Base-by-base conservation (phyloP, 108 stramenopile species). In the Nitzschia inconspicua region DNA sequence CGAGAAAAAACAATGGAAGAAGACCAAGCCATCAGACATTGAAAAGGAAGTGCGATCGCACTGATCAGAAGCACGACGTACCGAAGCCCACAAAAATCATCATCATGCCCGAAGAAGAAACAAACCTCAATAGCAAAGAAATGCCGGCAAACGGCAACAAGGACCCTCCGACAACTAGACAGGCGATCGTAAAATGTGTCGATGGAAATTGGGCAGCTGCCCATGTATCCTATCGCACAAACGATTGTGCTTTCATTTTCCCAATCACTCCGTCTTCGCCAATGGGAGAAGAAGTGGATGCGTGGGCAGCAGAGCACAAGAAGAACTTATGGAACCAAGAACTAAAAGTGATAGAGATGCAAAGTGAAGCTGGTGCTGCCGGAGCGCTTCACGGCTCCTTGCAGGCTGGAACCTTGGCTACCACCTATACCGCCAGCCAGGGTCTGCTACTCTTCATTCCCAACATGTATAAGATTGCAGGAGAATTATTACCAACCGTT, bases 221-320 rank as follows among this genome's bases (percentile, higher is more conserved):
- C 9, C 62, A 68, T 51, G 82, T 68, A 1, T 64, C 82, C 14
- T 83, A 83, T 43, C 70, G 82, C 60, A 79, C 67, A 44, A 83
- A 83, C 43, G 82, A 83, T 46, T 68, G 71, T 34, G 82, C 78
- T 1, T 83, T 73, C 70, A 83, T 83, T 26, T 83, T 83, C 60
- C 82, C 82, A 18, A 83, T 83, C 44, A 83, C 82, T 13, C 82
- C 82, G 10, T 54, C 60, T 0, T 57, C 52, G 36, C 66, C 82
- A 20, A 83, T 83, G 77, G 82, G 82, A 30, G 82, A 83, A 55
- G 75, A 73, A 35, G 82, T 79, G 3, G 82, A 83, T 50, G 77
- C 72, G 28, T 83, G 82, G 82, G 58, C 82, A 9, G 62, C 69
- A 13, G 58, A 70, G 13, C 40, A 66, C 24, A 79, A 73, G 37